Base-by-base conservation (phyloP, 345 rosid genomes). In the Populus alba region DNA sequence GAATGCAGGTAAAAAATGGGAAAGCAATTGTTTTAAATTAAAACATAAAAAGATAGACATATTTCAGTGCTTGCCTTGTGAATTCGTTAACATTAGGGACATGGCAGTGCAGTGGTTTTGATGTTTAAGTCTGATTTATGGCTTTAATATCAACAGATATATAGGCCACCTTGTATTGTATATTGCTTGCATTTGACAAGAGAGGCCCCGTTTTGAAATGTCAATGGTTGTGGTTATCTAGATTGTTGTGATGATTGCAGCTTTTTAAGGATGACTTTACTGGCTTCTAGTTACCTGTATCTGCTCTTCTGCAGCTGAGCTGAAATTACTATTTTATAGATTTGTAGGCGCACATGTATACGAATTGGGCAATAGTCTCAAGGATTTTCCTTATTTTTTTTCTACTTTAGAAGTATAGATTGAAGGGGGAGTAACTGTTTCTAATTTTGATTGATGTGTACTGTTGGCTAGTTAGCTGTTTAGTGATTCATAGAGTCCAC, bases 1-100 rank as follows among this genome's bases (percentile, higher is more conserved):
- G 85, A 23, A 82, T 82, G 85, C 85, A 82, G 81, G 85, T 74
- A 82, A 67, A 37, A 22, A 25, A 16, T 63, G 27, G 23, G 66
- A 27, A 31, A 37, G 13, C 29, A 70, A 13, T 25, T 37, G 13
- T 35, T 20, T 7, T 37, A 20, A 18, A 68, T 33, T 37, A 20
- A 37, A 22, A 37, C 1, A 22, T 7, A 35, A 9, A 68, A 68
- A 37, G 37, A 66, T n/a, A 51, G n/a, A 7, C 20, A 2, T 41
- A 43, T 2, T 43, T 2, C 47, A 43, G 47, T 12, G 47, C 47
- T 41, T 41, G 47, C 47, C 47, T 41, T 41, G 15, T 10, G 4
- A 10, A 11, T 41, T 41, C 3, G 62, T 57, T 57, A 57, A 22
- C 5, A 57, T 8, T 3, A 8, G 62, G n/a, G 62, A n/a, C 62